Evolutionary conservation across 2,329 filamentous ascomycete genomes (phyloP).

Genomic region (Chaetomium sp.): DNA sequence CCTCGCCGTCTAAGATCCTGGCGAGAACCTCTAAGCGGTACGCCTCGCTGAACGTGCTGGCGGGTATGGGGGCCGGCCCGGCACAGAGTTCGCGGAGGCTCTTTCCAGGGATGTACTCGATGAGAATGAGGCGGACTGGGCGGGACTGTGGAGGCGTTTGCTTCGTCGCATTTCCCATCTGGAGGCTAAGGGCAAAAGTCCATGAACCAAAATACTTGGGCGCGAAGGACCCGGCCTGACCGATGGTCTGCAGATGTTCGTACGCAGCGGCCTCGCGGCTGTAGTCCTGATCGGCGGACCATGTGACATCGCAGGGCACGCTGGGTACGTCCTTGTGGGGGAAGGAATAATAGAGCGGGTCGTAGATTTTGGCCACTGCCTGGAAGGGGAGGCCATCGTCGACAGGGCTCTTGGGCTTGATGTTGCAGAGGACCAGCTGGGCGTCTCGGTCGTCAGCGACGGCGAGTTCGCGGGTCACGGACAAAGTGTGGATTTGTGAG

Average conservation of each 20-base stretch:
- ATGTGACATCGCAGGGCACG: neutral
- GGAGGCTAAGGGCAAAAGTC: constrained; percentile 5
- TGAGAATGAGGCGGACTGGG: constrained; percentile 2
- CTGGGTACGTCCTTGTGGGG: neutral
- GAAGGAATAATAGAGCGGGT: constrained; percentile 10
- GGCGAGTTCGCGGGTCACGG: neutral
- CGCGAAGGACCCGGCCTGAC: neutral
- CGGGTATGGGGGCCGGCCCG: neutral
- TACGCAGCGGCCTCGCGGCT: constrained; percentile 7
- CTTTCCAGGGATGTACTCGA: constrained; percentile 2
- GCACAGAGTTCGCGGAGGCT: neutral
- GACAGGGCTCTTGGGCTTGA: neutral
- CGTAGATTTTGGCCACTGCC: constrained; percentile 10
- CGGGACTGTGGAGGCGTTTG: neutral
- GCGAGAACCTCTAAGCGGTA: neutral
- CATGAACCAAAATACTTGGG: constrained; percentile 10
- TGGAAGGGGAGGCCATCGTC: neutral
- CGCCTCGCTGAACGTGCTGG: neutral
- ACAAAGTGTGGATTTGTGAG: neutral
- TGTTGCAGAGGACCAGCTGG: constrained; percentile 2
- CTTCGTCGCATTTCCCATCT: neutral
- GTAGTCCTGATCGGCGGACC: constrained; percentile 3
- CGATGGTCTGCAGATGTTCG: neutral
- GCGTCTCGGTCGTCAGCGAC: constrained; percentile 1
- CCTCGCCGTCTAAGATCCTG: neutral